phyloP scores from a whole-genome alignment of 2,329 filamentous ascomycete species.

The Penicillium sclerotigenum region DNA sequence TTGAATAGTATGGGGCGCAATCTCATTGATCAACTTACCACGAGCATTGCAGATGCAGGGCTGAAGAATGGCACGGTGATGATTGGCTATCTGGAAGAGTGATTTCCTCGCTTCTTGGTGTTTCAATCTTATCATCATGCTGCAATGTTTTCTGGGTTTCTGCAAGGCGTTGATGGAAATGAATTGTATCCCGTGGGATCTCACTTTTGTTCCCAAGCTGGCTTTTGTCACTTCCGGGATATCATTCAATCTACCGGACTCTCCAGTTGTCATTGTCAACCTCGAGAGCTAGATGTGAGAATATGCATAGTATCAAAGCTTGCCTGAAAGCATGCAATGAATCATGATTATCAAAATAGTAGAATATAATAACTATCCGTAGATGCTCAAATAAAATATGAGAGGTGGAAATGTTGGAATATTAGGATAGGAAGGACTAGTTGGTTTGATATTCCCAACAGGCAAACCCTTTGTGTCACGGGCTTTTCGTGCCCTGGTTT shows the following conservation, averaged over 20 bases:
- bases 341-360: constrained; percentile 1
- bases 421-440: neutral
- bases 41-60: constrained; percentile 74
- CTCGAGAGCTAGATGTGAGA: neutral
- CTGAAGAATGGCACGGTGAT: constrained; percentile 92
- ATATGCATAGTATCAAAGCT: neutral
- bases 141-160: constrained; percentile 3
- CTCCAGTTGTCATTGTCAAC: neutral
- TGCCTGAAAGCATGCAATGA: constrained; percentile 1
- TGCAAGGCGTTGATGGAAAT: constrained; percentile 11
- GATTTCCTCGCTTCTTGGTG: constrained; percentile 6
- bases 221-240: neutral
- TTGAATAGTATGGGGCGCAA: constrained; percentile 86
- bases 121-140: neutral
- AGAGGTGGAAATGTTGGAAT: neutral
- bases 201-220: neutral
- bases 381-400: neutral
- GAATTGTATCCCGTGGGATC: constrained; percentile 5
- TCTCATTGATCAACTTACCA: constrained; percentile 70
- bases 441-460: neutral
- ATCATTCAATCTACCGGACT: neutral
- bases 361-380: neutral
- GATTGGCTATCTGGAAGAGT: constrained; percentile 78
- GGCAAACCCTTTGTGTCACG: neutral
- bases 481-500: neutral